A percentile compares a stretch with the other conserved stretches of the same genome.
These are phyloP conservation scores for Cladosporium sp. DNA, from an alignment of 2,329 filamentous ascomycete species.

Conservation along the genomic window DNA sequence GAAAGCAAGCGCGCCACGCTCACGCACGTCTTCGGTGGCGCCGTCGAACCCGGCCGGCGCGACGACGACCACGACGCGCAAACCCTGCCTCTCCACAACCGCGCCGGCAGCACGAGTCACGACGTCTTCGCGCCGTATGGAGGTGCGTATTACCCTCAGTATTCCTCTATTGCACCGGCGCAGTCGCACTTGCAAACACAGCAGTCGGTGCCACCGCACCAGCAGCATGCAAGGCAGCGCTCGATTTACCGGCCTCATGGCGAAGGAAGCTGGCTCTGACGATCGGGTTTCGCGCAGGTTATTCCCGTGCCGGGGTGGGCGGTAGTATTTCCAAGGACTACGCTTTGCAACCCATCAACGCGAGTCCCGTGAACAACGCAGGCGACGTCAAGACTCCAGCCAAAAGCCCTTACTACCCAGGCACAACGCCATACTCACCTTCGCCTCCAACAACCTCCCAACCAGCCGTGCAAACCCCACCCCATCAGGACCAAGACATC, in stretches of 20 bases:
- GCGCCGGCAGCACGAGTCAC: conserved; percentile 22
- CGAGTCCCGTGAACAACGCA: not conserved
- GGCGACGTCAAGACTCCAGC: not conserved
- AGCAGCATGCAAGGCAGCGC: conserved; percentile 11
- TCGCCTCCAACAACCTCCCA: not conserved
- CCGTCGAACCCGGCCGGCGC: conserved; percentile 14
- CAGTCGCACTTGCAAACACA: conserved; percentile 24
- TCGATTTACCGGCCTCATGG: conserved; percentile 5
- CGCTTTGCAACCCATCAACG: not conserved
- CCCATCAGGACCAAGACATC: not conserved
- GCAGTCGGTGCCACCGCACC: not conserved
- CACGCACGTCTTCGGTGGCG: conserved; percentile 16
- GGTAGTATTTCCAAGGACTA: conserved; percentile 13
- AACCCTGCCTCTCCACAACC: conserved; percentile 16
- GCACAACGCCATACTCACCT: conserved; percentile 10
- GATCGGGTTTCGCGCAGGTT: not conserved
- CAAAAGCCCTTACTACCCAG: not conserved
- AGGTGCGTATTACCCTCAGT: conserved; percentile 23
- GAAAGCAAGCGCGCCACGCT: conserved; percentile 20
- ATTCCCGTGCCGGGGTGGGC: conserved; percentile 10
- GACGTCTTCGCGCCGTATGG: conserved; percentile 26
- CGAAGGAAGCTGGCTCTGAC: conserved; percentile 8
- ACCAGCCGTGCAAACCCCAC: conserved; percentile 3
- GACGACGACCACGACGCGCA: conserved; percentile 3
- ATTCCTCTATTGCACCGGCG: conserved; percentile 21